phyloP scores from a whole-genome alignment of 345 rosid genomes.

The Sonneratia caseolaris region DNA sequence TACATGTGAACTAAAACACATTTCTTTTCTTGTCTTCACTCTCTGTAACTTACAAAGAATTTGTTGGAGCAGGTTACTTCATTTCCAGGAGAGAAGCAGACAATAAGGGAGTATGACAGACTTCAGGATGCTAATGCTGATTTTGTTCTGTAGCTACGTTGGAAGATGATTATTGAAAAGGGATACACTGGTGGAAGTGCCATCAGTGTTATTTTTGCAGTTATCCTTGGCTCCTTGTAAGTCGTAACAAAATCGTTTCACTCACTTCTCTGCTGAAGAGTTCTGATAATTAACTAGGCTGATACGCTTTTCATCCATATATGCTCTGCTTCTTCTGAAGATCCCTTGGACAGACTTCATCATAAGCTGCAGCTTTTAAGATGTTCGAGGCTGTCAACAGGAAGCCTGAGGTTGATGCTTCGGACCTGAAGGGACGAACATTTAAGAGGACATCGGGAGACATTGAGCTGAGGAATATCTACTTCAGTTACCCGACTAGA shows the following conservation, averaged over 20 bases:
- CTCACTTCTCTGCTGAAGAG: not conserved
- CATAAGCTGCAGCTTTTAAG: conserved; percentile 51
- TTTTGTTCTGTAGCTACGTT: conserved; percentile 39
- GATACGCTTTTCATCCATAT: not conserved
- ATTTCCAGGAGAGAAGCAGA: conserved; percentile 57
- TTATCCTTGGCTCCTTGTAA: conserved; percentile 50
- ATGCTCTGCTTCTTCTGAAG: conserved; percentile 16
- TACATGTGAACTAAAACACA: conserved; percentile 11
- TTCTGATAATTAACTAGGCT: not conserved
- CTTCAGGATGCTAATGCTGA: conserved; percentile 25
- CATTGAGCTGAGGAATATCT: conserved; percentile 41
- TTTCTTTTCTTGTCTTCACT: not conserved
- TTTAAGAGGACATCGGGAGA: conserved; percentile 42
- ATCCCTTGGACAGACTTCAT: conserved; percentile 64
- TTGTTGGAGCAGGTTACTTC: conserved; percentile 42
- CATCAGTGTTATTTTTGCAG: conserved; percentile 37
- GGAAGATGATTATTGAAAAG: conserved; percentile 46
- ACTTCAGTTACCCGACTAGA: conserved; percentile 57
- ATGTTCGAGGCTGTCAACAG: conserved; percentile 54
- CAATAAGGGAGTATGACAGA: conserved; percentile 41
- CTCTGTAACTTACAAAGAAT: not conserved
- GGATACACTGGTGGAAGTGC: conserved; percentile 59
- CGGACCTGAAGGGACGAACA: conserved; percentile 24
- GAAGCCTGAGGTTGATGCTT: conserved; percentile 46
- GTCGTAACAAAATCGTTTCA: conserved; percentile 11